A percentile compares a stretch with the other conserved stretches of the same genome.
Conservation (phyloP, 1,284 basidiomycete species). For the Wolfiporia cocos region DNA sequence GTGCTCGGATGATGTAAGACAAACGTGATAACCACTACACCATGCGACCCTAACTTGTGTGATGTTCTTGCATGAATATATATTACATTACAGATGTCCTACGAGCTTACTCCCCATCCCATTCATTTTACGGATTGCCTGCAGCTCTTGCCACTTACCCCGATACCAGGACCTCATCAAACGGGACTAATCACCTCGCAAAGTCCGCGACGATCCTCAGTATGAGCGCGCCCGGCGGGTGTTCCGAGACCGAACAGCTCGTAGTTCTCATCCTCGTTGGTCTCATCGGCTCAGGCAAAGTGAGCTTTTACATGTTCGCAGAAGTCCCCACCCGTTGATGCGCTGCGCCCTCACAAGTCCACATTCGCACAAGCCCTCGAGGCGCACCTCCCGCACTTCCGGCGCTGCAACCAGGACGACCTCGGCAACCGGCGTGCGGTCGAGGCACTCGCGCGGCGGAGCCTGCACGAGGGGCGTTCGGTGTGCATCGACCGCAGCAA, state of each 20-base stretch:
- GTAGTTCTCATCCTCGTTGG: slow-evolving; percentile 65
- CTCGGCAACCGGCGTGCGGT: slow-evolving; percentile 48
- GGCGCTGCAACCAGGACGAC: slow-evolving; percentile 69
- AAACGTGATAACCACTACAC: slow-evolving; percentile 28
- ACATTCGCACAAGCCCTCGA: slow-evolving; percentile 66
- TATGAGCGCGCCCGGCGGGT: no score
- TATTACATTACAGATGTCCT: background rate
- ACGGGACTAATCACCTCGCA: no score
- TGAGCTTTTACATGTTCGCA: slow-evolving; percentile 18
- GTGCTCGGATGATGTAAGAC: slow-evolving; percentile 20
- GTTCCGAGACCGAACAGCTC: no score
- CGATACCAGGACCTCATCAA: no score
- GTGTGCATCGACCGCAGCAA: slow-evolving; percentile 75
- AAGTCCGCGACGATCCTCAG: no score
- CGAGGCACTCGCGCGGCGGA: slow-evolving; percentile 45
- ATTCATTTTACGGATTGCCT: background rate
- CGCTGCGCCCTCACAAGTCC: slow-evolving; percentile 34
- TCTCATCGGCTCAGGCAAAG: slow-evolving; percentile 66
- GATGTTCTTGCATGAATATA: background rate
- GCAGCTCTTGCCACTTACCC: no score
- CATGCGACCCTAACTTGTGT: no score
- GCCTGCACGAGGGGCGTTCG: slow-evolving; percentile 47
- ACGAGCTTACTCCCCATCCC: background rate
- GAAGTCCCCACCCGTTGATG: background rate
- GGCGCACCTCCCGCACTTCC: slow-evolving; percentile 47